Evolutionary conservation across 371 early-diverging fungal genomes (phyloP).

Genomic region (Mucor lusitanicus): DNA sequence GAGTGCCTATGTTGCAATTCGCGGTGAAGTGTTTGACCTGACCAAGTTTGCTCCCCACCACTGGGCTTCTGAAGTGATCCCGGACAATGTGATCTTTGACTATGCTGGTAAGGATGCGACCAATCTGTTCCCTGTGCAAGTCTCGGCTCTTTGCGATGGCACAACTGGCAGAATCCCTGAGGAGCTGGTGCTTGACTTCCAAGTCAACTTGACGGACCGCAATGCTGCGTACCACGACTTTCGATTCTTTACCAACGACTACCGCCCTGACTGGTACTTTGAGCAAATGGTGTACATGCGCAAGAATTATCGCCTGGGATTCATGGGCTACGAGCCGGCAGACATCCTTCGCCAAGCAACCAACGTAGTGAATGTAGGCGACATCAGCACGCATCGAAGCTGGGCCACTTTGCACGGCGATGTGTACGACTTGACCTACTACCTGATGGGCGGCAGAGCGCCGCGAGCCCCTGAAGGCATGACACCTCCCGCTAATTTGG

Average conservation of each 20-base stretch:
- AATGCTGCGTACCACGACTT: slow-evolving; percentile 41
- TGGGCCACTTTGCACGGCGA: slow-evolving; percentile 51
- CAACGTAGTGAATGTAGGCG: slow-evolving; percentile 40
- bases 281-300: slow-evolving; percentile 38
- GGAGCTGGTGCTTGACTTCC: slow-evolving; percentile 33
- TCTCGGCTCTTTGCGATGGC: slow-evolving; percentile 44
- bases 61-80: slow-evolving; percentile 48
- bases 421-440: slow-evolving; percentile 49
- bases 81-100: slow-evolving; percentile 46
- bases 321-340: slow-evolving; percentile 35
- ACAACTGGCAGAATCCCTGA: slow-evolving; percentile 27
- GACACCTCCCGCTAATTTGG: slow-evolving; percentile 53
- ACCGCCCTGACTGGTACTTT: slow-evolving; percentile 40
- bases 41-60: slow-evolving; percentile 56
- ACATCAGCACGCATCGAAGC: slow-evolving; percentile 39
- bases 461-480: slow-evolving; percentile 45
- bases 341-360: slow-evolving; percentile 33
- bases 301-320: slow-evolving; percentile 32
- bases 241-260: slow-evolving; percentile 35
- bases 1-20: slow-evolving; percentile 51
- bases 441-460: slow-evolving; percentile 45
- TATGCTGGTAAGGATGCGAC: slow-evolving; percentile 67
- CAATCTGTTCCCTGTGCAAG: slow-evolving; percentile 69
- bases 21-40: slow-evolving; percentile 70
- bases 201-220: slow-evolving; percentile 31